Conservation (phyloP, 768 basidiomycete genomes). For the Gautieria morchelliformis region DNA sequence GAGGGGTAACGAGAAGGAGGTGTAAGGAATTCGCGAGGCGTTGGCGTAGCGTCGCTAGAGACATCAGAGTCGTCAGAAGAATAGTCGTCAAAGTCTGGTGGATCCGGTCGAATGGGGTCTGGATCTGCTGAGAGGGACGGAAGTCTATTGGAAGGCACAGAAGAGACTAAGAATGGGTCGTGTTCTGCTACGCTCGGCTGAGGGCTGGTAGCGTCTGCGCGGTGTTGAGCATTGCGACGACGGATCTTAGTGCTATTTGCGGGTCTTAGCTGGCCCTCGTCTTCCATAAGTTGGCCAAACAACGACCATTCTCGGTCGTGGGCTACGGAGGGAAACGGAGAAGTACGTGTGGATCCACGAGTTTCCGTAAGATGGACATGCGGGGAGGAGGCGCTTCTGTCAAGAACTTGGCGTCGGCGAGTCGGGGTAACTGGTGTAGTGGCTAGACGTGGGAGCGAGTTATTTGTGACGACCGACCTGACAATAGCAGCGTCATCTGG, state of each 20-base stretch:
- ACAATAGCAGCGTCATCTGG: too few relatives aligned
- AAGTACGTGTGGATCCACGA: background rate
- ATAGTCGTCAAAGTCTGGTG: background rate
- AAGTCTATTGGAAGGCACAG: background rate
- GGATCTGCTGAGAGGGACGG: background rate
- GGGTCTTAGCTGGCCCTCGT: conserved; percentile 38
- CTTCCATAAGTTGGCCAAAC: conserved; percentile 65
- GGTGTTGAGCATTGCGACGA: background rate
- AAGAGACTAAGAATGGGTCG: background rate
- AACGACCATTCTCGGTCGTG: conserved; percentile 42
- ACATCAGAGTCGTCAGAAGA: conserved; percentile 2
- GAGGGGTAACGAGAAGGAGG: background rate
- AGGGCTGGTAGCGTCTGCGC: background rate
- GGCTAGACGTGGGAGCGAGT: background rate
- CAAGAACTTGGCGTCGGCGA: background rate
- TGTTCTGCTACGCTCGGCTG: background rate
- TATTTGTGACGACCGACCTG: background rate
- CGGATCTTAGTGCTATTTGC: background rate
- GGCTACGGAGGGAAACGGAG: background rate
- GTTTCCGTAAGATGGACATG: background rate
- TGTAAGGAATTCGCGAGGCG: background rate
- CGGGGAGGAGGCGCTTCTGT: background rate
- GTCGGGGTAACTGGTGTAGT: background rate
- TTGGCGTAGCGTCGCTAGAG: background rate
- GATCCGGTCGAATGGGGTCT: background rate